Conservation (phyloP, 441 rosid genomes). For the Cnidoscolus chayamansa region DNA sequence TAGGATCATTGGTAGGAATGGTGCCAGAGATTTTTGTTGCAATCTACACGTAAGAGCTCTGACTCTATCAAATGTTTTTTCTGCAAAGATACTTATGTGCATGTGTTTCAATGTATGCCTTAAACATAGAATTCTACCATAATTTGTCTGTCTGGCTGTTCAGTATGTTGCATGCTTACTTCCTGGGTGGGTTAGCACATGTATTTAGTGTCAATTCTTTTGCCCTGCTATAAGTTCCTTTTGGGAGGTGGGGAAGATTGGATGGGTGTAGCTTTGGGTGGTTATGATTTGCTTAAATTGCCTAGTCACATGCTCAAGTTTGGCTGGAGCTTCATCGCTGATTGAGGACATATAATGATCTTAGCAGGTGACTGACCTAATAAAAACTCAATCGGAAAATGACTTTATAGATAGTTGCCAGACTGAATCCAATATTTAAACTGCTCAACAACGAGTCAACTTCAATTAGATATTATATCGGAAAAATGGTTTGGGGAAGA, state of each 20-base stretch:
- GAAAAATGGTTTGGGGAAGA: background rate
- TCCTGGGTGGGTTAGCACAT: background rate
- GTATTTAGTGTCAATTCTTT: background rate
- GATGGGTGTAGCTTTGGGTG: too few relatives aligned
- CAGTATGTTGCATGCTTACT: conserved; percentile 3
- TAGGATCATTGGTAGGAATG: conserved; percentile 80
- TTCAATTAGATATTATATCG: background rate
- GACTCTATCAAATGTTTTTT: background rate
- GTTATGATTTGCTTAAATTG: background rate
- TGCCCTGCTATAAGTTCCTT: background rate
- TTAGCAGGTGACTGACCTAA: background rate
- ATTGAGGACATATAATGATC: background rate
- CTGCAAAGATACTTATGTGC: background rate
- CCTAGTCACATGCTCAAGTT: background rate
- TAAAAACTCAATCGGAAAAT: background rate
- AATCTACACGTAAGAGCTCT: conserved; percentile 71
- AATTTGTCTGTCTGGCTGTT: background rate
- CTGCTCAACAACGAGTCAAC: background rate
- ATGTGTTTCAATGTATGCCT: background rate
- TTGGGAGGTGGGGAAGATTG: background rate
- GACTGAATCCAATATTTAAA: background rate
- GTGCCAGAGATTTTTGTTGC: conserved; percentile 85
- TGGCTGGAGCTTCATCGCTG: background rate
- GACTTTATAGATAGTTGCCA: background rate
- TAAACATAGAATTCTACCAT: background rate